phyloP scores from a whole-genome alignment of 805 yeast species.

The Wilhelminamyces savonicus region DNA sequence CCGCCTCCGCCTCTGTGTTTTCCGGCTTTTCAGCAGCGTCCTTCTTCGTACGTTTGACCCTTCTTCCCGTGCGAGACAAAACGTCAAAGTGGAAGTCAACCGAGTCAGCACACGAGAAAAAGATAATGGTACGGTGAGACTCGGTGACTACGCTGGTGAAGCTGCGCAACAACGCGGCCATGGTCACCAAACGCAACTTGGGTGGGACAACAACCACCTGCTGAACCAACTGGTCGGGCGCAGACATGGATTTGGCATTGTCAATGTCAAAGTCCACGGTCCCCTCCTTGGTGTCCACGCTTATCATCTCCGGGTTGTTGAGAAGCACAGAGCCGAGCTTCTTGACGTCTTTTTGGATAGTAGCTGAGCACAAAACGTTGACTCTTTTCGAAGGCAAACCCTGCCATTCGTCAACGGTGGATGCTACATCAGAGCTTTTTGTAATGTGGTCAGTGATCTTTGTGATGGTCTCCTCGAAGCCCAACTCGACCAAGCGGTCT shows the following conservation, averaged over 20 bases:
- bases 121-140: conserved; percentile 64
- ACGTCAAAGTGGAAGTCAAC: conserved; percentile 86
- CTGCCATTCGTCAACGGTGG: conserved; percentile 36
- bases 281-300: conserved; percentile 24
- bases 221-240: conserved; percentile 89
- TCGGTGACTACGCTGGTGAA: conserved; percentile 17
- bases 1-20: conserved; percentile 6
- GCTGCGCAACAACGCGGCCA: conserved; percentile 59
- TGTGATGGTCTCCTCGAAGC: conserved; percentile 89
- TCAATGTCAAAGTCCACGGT: conserved; percentile 26
- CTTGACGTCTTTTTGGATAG: conserved; percentile 74
- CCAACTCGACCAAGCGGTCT: conserved; percentile 90
- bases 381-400: conserved; percentile 64
- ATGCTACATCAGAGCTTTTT: conserved; percentile 32
- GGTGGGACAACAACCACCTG: conserved; percentile 85
- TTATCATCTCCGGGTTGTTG: conserved; percentile 65
- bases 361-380: conserved; percentile 89
- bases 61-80: conserved; percentile 55
- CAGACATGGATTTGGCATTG: conserved; percentile 29
- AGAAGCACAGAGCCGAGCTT: conserved; percentile 76
- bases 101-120: conserved; percentile 92
- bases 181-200: conserved; percentile 76
- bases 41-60: conserved; percentile 24
- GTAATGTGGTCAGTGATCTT: conserved; percentile 62
- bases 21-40: conserved; percentile 18